Evolutionary conservation across 2,329 filamentous ascomycete species (phyloP), one percentile per base, ranked within the genome.

Genomic region (Penicillium sp.): DNA sequence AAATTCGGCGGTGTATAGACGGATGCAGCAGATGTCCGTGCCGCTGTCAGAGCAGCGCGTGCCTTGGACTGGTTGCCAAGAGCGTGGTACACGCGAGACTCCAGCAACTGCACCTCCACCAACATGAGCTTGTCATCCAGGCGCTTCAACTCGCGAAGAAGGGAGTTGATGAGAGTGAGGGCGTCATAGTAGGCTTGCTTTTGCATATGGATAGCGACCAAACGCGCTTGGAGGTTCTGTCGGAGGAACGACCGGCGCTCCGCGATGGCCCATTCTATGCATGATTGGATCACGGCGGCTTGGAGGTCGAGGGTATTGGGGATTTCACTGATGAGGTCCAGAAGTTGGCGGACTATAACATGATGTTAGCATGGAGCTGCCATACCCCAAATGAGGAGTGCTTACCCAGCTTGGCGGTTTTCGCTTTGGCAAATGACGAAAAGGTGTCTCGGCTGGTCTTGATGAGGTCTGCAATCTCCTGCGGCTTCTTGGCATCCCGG

Each of bases 121-220:
- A 99, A 81, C 62, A 96, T 91, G 60, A 99, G 85, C 80, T 99
- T 99, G 81, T 99, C 95, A 71, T 99, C 94, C 63, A 99, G 82
- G 51, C 95, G 90, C 82, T 97, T 97, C 65, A 99, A 84, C 81
- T 99, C 95, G 69, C 90, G 90, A 53, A 99, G 85, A 55, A 99
- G 86, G 63, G 88, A 87, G 78, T 97, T 97, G 83, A 97, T 97
- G 68, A 99, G 87, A 24, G 89, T 92, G 62, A 99, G 86, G 56
- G 94, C 90, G 62, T 99, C 95, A 73, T 97, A 97, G 79, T 96
- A 97, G 51, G 91, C 88, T 73, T 96, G 90, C 79, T 97, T 97
- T 67, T 89, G 86, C 88, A 99, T 97, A 79, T 96, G 90, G 55
- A 99, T 86, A 47, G 85, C 82, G 48, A 99, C 94, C 51, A 99